These are phyloP conservation scores for Monosporascus cannonballus DNA, from an alignment of 2,329 filamentous ascomycete species.

Conservation along the genomic window DNA sequence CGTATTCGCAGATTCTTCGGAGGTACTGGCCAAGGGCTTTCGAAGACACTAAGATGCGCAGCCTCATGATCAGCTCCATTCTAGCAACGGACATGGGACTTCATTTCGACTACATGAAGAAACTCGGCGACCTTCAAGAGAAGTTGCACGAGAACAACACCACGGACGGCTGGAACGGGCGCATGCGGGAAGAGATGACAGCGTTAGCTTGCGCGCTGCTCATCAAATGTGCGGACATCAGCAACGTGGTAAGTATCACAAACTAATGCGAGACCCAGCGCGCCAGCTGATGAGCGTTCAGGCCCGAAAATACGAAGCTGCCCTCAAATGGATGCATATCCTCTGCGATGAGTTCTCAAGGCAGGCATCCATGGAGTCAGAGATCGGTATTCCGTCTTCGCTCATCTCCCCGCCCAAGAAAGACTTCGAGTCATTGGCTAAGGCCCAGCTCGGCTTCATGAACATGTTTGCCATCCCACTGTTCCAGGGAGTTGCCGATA, in stretches of 20 bases:
- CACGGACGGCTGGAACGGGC: conserved; percentile 69
- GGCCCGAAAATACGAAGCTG: conserved; percentile 78
- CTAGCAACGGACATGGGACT: conserved; percentile 95
- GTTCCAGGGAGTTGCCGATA: conserved; percentile 79
- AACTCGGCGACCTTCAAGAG: conserved; percentile 72
- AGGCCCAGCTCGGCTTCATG: conserved; percentile 93
- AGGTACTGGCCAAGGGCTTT: conserved; percentile 86
- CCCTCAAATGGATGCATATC: conserved; percentile 84
- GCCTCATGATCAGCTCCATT: conserved; percentile 95
- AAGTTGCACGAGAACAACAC: conserved; percentile 63
- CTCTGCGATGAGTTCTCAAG: conserved; percentile 94
- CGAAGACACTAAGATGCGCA: conserved; percentile 71
- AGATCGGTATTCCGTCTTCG: conserved; percentile 81
- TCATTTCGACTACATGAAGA: conserved; percentile 95
- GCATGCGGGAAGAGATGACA: conserved; percentile 69
- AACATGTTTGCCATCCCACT: conserved; percentile 89
- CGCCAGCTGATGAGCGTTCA: conserved; percentile 32
- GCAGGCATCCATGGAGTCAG: conserved; percentile 85
- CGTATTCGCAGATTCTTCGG: conserved; percentile 91
- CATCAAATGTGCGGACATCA: conserved; percentile 98
- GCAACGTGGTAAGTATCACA: conserved; percentile 76
- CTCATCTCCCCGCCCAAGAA: conserved; percentile 80
- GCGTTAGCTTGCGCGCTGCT: conserved; percentile 81
- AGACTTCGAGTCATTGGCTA: conserved; percentile 74
- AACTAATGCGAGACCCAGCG: background rate